Evolutionary conservation across 2,329 filamentous ascomycete species (phyloP).

Genomic region (Aspergillus fumigatiaffinis): DNA sequence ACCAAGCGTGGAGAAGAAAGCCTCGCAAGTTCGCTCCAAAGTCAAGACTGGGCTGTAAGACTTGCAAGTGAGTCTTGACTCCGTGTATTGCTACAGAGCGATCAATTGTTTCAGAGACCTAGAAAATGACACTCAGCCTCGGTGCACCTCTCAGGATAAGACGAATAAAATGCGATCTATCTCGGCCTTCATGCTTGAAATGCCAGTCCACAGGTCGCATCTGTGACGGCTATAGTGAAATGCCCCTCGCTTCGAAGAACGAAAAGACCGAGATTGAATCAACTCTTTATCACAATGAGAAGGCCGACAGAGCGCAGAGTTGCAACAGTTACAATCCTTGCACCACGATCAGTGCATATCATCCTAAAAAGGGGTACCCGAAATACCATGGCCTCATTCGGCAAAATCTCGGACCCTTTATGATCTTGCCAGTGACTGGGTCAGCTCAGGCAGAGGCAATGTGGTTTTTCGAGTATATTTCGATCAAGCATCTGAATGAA

Average conservation of each 20-base stretch:
- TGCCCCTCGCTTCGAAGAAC: neutral
- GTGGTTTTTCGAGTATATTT: conserved; percentile 13
- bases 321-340: conserved; percentile 10
- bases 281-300: too few species aligned
- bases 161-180: conserved; percentile 37
- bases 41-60: conserved; percentile 39
- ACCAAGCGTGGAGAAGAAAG: conserved; percentile 36
- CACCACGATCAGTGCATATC: neutral
- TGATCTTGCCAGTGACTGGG: conserved; percentile 9
- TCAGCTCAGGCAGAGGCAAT: conserved; percentile 11
- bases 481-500: conserved; percentile 21
- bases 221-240: conserved; percentile 35
- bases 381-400: neutral
- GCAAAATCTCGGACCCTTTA: conserved; percentile 7
- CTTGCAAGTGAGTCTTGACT: conserved; percentile 37
- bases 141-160: conserved; percentile 26
- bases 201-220: conserved; percentile 37
- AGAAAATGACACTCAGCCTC: too few species aligned
- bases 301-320: neutral
- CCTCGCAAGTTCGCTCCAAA: conserved; percentile 38
- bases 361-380: neutral
- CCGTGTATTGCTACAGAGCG: neutral
- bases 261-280: too few species aligned
- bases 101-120: too few species aligned
- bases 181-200: conserved; percentile 34